A percentile compares a stretch with the other conserved stretches of the same genome.
These are phyloP conservation scores for Cucumis variabilis DNA, from an alignment of 331 rosid genomes.

Conservation along the genomic window DNA sequence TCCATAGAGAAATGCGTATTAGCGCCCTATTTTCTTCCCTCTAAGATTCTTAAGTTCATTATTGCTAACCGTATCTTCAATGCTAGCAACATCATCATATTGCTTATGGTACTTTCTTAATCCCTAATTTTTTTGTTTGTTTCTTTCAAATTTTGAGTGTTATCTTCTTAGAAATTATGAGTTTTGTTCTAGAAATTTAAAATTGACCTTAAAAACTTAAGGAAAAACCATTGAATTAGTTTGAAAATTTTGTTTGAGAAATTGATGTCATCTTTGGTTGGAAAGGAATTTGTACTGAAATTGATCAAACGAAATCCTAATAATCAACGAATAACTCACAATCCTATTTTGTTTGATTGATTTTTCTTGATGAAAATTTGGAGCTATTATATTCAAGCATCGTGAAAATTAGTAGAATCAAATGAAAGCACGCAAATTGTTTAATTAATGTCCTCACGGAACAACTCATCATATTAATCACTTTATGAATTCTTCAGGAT, in stretches of 20 bases:
- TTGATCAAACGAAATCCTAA: too few relatives aligned
- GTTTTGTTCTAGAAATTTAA: neutral
- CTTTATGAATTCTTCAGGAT: constrained; percentile 17
- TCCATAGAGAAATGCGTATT: constrained; percentile 33
- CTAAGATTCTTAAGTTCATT: constrained; percentile 32
- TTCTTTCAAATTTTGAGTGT: neutral
- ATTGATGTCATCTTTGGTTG: too few relatives aligned
- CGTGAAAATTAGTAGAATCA: neutral
- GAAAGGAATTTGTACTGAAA: too few relatives aligned
- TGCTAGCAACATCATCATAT: constrained; percentile 37
- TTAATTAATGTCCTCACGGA: constrained; percentile 6
- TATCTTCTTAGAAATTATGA: neutral
- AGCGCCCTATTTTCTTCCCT: constrained; percentile 38
- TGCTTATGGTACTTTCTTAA: constrained; percentile 19
- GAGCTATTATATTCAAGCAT: too few relatives aligned
- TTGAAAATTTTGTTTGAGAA: too few relatives aligned
- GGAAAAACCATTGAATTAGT: neutral
- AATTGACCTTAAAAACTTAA: neutral
- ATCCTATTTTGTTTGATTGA: neutral
- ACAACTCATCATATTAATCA: neutral
- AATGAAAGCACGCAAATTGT: neutral
- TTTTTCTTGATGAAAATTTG: neutral
- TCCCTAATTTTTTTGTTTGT: neutral
- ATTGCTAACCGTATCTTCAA: constrained; percentile 36
- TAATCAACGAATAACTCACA: neutral